phyloP scores from a whole-genome alignment of 1,284 basidiomycete species.

The Austroboletus niveus region DNA sequence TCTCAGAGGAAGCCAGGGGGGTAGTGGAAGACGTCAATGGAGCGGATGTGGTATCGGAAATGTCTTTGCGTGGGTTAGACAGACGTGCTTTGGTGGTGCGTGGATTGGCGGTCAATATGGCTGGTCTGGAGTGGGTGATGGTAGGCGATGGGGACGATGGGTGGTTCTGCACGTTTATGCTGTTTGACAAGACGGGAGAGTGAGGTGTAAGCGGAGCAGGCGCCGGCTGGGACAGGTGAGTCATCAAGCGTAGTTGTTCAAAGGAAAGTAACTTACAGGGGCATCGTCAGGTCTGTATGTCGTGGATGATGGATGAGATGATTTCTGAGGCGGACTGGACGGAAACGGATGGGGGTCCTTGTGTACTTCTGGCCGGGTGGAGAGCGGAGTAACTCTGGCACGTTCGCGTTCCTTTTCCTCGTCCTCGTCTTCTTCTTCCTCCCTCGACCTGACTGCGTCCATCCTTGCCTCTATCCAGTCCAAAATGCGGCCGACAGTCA shows the following conservation, averaged over 20 bases:
- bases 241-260: background rate
- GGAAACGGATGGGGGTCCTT: constrained; percentile 23
- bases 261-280: constrained; percentile 19
- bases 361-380: constrained; percentile 15
- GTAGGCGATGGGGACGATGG: constrained; percentile 35
- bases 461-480: constrained; percentile 74
- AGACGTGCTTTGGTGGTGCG: constrained; percentile 31
- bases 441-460: constrained; percentile 65
- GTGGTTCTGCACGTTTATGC: constrained; percentile 19
- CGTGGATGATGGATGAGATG: constrained; percentile 12
- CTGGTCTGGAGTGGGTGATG: constrained; percentile 30
- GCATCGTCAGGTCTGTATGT: constrained; percentile 19
- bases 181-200: constrained; percentile 27
- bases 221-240: constrained; percentile 15
- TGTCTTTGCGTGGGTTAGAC: constrained; percentile 26
- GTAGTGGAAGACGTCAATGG: constrained; percentile 13
- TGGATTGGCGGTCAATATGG: constrained; percentile 9
- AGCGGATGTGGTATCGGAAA: constrained; percentile 15
- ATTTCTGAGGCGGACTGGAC: constrained; percentile 22
- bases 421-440: constrained; percentile 78
- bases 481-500: constrained; percentile 74
- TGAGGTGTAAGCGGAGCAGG: constrained; percentile 23
- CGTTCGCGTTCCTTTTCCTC: constrained; percentile 53
- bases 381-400: constrained; percentile 14
- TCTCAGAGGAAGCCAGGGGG: constrained; percentile 28